These are phyloP conservation scores for Pluteus cervinus DNA, from an alignment of 768 basidiomycete genomes.

Conservation along the genomic window DNA sequence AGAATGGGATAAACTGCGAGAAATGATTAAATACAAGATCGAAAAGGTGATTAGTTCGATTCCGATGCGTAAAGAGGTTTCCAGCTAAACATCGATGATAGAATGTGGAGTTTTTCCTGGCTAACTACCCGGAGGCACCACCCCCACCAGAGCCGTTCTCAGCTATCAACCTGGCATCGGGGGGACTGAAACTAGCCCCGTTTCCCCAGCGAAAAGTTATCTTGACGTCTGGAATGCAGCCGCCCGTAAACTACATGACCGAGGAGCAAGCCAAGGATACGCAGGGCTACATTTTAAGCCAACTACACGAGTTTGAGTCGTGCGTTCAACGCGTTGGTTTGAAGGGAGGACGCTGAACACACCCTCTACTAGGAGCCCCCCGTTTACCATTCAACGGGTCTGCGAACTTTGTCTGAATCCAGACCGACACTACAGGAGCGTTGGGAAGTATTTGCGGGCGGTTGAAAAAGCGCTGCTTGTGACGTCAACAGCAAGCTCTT, in stretches of 20 bases:
- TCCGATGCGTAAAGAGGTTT: conserved; percentile 1
- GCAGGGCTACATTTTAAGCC: conserved; percentile 50
- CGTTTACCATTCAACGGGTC: conserved; percentile 87
- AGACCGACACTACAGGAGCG: conserved; percentile 60
- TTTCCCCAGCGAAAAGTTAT: conserved; percentile 59
- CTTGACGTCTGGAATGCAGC: conserved; percentile 43
- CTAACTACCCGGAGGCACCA: conserved; percentile 29
- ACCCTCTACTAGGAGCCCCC: conserved; percentile 40
- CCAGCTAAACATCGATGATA: conserved; percentile 13
- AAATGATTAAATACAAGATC: conserved; percentile 69
- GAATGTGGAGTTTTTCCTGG: conserved; percentile 47
- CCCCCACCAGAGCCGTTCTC: conserved; percentile 34
- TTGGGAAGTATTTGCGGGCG: conserved; percentile 87
- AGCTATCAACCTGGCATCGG: conserved; percentile 38
- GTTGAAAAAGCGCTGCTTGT: conserved; percentile 79
- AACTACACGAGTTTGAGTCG: conserved; percentile 74
- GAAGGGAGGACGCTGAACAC: neutral
- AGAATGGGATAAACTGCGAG: conserved; percentile 66
- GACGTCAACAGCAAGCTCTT: conserved; percentile 72
- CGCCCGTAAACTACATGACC: conserved; percentile 55
- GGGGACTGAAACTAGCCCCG: conserved; percentile 66
- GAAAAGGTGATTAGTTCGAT: conserved; percentile 43
- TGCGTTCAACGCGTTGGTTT: conserved; percentile 26
- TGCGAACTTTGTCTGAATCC: conserved; percentile 77
- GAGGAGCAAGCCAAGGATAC: conserved; percentile 52